A percentile compares a stretch with the other conserved stretches of the same genome.
Evolutionary conservation across 2,329 filamentous ascomycete genomes (phyloP).

Genomic region (Trichoderma lentiforme): DNA sequence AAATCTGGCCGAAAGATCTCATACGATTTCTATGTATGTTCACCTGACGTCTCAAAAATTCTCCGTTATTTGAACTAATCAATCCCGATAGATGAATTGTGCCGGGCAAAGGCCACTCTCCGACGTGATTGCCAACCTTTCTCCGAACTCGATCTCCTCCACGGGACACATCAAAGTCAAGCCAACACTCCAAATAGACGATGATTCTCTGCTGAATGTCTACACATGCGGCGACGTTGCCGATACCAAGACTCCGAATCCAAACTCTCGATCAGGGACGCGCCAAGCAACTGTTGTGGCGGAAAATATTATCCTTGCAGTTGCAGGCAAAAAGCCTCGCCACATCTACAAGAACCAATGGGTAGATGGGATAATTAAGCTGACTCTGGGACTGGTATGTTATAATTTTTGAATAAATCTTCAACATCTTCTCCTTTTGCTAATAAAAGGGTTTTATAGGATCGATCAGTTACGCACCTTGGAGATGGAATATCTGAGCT

Average conservation of each 20-base stretch:
- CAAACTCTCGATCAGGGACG: constrained; percentile 54
- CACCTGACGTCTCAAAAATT: background rate
- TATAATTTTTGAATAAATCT: too few species aligned
- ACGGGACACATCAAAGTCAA: constrained; percentile 52
- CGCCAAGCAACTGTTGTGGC: constrained; percentile 52
- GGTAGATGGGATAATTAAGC: constrained; percentile 50
- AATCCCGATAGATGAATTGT: constrained; percentile 48
- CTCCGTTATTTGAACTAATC: background rate
- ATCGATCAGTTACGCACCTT: constrained; percentile 43
- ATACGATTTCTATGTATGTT: constrained; percentile 49
- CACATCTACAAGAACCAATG: constrained; percentile 42
- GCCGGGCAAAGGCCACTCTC: constrained; percentile 59
- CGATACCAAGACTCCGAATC: constrained; percentile 43
- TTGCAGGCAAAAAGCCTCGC: constrained; percentile 39
- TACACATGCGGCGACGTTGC: constrained; percentile 65
- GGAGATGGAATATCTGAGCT: constrained; percentile 44
- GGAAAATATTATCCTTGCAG: constrained; percentile 51
- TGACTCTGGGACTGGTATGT: constrained; percentile 52
- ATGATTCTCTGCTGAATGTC: constrained; percentile 47
- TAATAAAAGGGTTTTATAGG: constrained; percentile 29
- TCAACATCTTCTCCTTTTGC: background rate
- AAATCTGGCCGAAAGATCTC: constrained; percentile 42
- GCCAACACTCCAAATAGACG: constrained; percentile 54
- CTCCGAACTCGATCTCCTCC: constrained; percentile 42
- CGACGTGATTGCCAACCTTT: constrained; percentile 40